Percentiles rank a stretch among this genome's conserved stretches.
These are phyloP conservation scores for Trichoderma endophyticum DNA, from an alignment of 2,329 filamentous ascomycete genomes.

Conservation along the genomic window DNA sequence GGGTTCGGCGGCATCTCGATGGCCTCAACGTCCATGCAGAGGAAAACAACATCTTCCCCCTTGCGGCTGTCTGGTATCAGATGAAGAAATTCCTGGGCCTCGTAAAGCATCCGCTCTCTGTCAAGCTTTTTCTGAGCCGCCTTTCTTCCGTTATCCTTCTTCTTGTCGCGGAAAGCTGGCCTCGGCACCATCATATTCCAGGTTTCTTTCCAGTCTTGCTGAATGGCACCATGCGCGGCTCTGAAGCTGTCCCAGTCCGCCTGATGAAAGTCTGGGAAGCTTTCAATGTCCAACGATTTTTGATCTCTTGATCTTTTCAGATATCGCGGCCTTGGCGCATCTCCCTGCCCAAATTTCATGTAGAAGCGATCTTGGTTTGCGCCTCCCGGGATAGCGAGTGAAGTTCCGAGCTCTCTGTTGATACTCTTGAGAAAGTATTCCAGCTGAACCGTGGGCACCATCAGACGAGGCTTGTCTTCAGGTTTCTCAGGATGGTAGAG, in stretches of 20 bases:
- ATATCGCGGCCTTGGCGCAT: conserved; percentile 64
- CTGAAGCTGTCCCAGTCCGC: conserved; percentile 34
- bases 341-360: conserved; percentile 57
- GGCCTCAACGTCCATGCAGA: conserved; percentile 80
- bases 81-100: conserved; percentile 68
- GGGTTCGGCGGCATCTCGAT: conserved; percentile 64
- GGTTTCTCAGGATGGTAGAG: conserved; percentile 51
- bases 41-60: conserved; percentile 51
- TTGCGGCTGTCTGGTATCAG: conserved; percentile 35
- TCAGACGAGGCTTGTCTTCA: conserved; percentile 54
- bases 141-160: conserved; percentile 43
- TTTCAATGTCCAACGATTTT: conserved; percentile 32
- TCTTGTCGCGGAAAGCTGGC: conserved; percentile 29
- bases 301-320: conserved; percentile 55
- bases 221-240: not conserved
- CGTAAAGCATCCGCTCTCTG: conserved; percentile 55
- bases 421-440: conserved; percentile 61
- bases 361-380: conserved; percentile 54
- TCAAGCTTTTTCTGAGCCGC: conserved; percentile 49
- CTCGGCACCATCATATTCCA: conserved; percentile 26
- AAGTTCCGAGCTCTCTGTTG: conserved; percentile 54
- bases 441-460: conserved; percentile 67
- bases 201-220: conserved; percentile 11
- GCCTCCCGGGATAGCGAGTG: conserved; percentile 56
- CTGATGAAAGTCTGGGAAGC: conserved; percentile 36